Conservation (phyloP, 179 eudicot species). For the Vitellaria paradoxa region DNA sequence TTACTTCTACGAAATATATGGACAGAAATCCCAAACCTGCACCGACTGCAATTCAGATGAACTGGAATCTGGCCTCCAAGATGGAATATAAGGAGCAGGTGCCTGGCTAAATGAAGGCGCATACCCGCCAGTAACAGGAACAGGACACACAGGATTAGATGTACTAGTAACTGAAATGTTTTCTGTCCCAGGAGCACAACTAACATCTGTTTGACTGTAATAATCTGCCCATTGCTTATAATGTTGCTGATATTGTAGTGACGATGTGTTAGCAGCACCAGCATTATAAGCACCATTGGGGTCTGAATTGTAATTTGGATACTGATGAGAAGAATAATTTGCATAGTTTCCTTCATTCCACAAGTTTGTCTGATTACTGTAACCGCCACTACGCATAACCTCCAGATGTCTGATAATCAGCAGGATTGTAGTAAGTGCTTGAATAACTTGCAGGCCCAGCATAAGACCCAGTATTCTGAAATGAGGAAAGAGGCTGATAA, state of each 20-base stretch:
- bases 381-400: slow-evolving; percentile 68
- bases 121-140: slow-evolving; percentile 64
- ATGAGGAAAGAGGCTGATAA: slow-evolving; percentile 99
- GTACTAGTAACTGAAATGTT: slow-evolving; percentile 51
- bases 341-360: slow-evolving; percentile 84
- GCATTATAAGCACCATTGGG: slow-evolving; percentile 65
- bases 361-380: slow-evolving; percentile 62
- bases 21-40: slow-evolving; percentile 63
- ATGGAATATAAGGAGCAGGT: slow-evolving; percentile 48
- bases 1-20: neutral
- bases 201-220: slow-evolving; percentile 87
- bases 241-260: slow-evolving; percentile 62
- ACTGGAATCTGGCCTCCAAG: slow-evolving; percentile 70
- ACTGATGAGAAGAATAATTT: slow-evolving; percentile 58
- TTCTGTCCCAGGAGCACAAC: slow-evolving; percentile 99
- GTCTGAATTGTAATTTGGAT: slow-evolving; percentile 63
- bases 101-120: slow-evolving; percentile 53
- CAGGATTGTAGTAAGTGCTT: slow-evolving; percentile 99
- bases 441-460: slow-evolving; percentile 94
- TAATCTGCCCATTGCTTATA: slow-evolving; percentile 93
- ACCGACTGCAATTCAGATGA: slow-evolving; percentile 49
- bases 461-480: slow-evolving; percentile 99
- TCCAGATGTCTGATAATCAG: slow-evolving; percentile 99
- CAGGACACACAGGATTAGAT: slow-evolving; percentile 46
- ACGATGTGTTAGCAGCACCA: slow-evolving; percentile 47